These are phyloP conservation scores for Cercophora sp. DNA, from an alignment of 495 filamentous ascomycete species.

Conservation along the genomic window DNA sequence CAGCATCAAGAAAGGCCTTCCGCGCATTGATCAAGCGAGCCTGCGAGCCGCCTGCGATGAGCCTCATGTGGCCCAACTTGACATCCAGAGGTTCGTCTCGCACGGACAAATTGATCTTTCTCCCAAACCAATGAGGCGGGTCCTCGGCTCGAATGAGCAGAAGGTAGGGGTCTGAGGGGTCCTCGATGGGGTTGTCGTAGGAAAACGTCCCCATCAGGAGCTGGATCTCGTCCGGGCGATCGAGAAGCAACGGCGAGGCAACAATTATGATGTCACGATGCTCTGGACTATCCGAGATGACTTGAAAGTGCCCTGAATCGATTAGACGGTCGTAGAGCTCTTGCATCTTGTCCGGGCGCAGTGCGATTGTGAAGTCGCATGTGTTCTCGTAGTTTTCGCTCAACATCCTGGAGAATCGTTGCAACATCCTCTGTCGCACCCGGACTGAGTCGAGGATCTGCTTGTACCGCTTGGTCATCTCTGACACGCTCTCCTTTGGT, in stretches of 20 bases:
- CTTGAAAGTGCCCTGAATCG: slow-evolving; percentile 79
- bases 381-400: slow-evolving; percentile 93
- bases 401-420: slow-evolving; percentile 76
- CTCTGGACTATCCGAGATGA: slow-evolving; percentile 61
- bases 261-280: slow-evolving; percentile 77
- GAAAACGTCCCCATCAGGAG: slow-evolving; percentile 84
- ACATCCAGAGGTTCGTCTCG: slow-evolving; percentile 79
- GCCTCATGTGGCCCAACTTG: slow-evolving; percentile 78
- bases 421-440: slow-evolving; percentile 79
- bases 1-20: slow-evolving; percentile 66
- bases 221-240: slow-evolving; percentile 73
- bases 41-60: slow-evolving; percentile 86
- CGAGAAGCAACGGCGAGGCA: slow-evolving; percentile 73
- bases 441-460: slow-evolving; percentile 91
- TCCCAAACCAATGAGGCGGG: slow-evolving; percentile 77
- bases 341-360: slow-evolving; percentile 60
- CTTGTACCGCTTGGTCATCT: slow-evolving; percentile 97
- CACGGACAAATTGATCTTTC: slow-evolving; percentile 63
- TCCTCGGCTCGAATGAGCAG: slow-evolving; percentile 80
- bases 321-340: slow-evolving; percentile 79
- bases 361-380: slow-evolving; percentile 82
- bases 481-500: slow-evolving; percentile 73
- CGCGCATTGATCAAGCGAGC: slow-evolving; percentile 74
- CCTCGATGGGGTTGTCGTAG: slow-evolving; percentile 70
- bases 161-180: slow-evolving; percentile 73